Percentiles rank a stretch among this genome's conserved stretches.
Conservation (phyloP, 176 grass and related monocot genomes). For the Oryza glaberrima region DNA sequence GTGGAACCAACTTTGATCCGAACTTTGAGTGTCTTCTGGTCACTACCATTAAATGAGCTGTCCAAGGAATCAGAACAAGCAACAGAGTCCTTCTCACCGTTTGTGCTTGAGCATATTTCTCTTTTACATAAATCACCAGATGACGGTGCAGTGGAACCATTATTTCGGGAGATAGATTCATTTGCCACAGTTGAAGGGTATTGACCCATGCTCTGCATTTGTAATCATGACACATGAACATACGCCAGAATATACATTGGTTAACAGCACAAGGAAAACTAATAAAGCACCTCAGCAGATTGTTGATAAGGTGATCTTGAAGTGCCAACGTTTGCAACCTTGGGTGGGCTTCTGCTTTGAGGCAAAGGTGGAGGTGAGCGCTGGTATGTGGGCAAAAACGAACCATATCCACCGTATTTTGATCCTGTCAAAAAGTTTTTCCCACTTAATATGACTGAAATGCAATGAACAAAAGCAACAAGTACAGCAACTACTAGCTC, state of each 20-base stretch:
- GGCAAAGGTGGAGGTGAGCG: conserved; percentile 59
- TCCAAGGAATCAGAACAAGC: conserved; percentile 42
- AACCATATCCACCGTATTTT: conserved; percentile 86
- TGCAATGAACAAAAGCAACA: background rate
- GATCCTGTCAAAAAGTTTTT: conserved; percentile 60
- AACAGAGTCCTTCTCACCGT: conserved; percentile 30
- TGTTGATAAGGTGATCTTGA: conserved; percentile 60
- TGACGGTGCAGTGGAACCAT: conserved; percentile 38
- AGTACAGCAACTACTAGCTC: background rate
- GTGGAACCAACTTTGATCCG: conserved; percentile 72
- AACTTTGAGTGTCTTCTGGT: conserved; percentile 69
- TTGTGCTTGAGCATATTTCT: conserved; percentile 43
- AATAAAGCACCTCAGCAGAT: conserved; percentile 57
- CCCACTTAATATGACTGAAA: conserved; percentile 16
- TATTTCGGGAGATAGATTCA: conserved; percentile 55
- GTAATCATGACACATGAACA: conserved; percentile 17
- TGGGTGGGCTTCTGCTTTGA: conserved; percentile 53
- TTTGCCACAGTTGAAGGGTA: conserved; percentile 48
- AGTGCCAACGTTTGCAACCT: conserved; percentile 36
- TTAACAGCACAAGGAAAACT: conserved; percentile 20
- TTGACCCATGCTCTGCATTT: conserved; percentile 54
- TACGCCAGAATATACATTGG: conserved; percentile 15
- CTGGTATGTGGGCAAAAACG: conserved; percentile 77
- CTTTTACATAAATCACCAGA: conserved; percentile 51
- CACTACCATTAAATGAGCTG: conserved; percentile 46